Evolutionary conservation across 148 eudicot species (phyloP).

Genomic region (Persicaria maculosa): DNA sequence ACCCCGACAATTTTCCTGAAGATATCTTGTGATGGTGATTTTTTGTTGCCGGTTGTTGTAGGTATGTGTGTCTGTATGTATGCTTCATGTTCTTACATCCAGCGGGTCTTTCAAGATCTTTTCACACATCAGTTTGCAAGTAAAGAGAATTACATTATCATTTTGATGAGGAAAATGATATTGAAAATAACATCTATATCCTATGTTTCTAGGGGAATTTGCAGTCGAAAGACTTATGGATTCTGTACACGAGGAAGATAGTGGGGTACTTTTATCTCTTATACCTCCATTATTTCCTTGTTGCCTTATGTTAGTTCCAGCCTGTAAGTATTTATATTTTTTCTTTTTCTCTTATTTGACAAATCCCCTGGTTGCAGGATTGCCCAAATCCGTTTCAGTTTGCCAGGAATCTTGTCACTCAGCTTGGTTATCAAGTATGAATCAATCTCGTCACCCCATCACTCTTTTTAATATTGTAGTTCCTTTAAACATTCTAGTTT

Average conservation of each 20-base stretch:
- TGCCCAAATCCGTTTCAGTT: constrained; percentile 48
- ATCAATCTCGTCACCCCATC: neutral
- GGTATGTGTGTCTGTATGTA: constrained; percentile 32
- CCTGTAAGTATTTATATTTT: neutral
- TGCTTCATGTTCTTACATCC: constrained; percentile 11
- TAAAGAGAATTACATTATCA: neutral
- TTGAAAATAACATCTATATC: neutral
- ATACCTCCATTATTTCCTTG: constrained; percentile 5
- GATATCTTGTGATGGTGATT: constrained; percentile 70
- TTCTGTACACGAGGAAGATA: constrained; percentile 39
- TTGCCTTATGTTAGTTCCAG: neutral
- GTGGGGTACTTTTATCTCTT: constrained; percentile 31
- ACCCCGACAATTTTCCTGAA: constrained; percentile 71
- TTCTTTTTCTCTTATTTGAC: neutral
- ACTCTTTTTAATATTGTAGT: neutral
- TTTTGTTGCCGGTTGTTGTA: constrained; percentile 60
- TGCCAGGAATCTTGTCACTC: constrained; percentile 33
- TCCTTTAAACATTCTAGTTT: neutral
- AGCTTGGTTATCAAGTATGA: constrained; percentile 57
- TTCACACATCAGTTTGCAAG: neutral
- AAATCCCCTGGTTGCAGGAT: constrained; percentile 32
- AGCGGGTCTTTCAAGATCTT: neutral
- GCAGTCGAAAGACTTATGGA: constrained; percentile 56
- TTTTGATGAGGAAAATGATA: neutral
- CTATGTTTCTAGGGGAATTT: constrained; percentile 45